Evolutionary conservation across 225 moss, liverwort and hornwort species (phyloP), one percentile per base, ranked within the genome.

Genomic region (Climacium dendroides): DNA sequence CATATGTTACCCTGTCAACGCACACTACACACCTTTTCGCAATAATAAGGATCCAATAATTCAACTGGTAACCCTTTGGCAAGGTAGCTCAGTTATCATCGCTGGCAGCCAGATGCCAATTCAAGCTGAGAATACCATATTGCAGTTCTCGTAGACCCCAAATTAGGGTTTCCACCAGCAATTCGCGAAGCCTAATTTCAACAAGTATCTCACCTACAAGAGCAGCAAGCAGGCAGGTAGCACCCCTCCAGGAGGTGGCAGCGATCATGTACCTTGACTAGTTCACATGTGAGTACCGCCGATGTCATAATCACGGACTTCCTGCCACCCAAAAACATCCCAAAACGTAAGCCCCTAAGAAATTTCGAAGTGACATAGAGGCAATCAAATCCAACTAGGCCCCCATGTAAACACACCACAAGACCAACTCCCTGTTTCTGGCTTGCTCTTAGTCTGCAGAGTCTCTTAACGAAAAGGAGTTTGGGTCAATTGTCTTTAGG

Each of bases 241-340:
- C 87, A 94, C 43, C 84, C 88, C 85, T 89, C 89, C 86, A 90
- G 88, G 85, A 90, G 90, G 89, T 90, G 90, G 85, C 86, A 93
- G 89, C 90, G 82, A 92, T 85, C 87, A 93, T 90, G 88, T 96
- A 94, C 95, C 94, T 98, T 98, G 85, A 96, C 92, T 76, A 96
- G 78, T 91, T 98, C 98, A 85, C 96, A 96, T 81, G 94, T 89
- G 89, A 96, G 96, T 48, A 98, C 98, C 53, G 96, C 94, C 83
- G 96, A 92, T 90, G 98, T 96, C 96, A 95, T 94, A 61, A 96
- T 96, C 93, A 98, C 96, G 85, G 90, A 90, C 89, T 89, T 96
- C 92, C 95, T 96, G 93, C 84, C 92, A 86, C 22, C 82, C 86
- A 50, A 90, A 78, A 74, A 78, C 81, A 89, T 88, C 85, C 88